Base-by-base conservation (phyloP, 805 yeast species). In the Candida maris region DNA sequence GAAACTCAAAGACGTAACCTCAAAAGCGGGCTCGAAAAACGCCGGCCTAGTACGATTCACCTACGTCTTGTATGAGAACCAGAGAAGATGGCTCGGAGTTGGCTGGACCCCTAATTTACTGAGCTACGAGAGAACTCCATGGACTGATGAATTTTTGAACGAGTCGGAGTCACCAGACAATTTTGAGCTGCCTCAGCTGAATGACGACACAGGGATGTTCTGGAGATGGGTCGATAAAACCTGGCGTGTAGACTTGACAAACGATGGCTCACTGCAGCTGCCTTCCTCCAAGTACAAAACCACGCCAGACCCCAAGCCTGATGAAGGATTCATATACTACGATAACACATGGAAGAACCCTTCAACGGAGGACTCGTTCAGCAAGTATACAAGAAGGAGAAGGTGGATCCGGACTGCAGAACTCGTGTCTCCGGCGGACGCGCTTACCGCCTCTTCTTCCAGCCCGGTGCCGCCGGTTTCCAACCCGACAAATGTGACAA, bases 341-440 rank as follows among this genome's bases (percentile, higher is more conserved):
- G 97, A 91, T 59, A 93, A 88, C 56, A 82, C 95, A 3, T 91
- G 98, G 98, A 85, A 85, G 50, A 79, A 78, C 47, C 96, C 97
- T 13, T 67, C 88, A 1, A 77, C 93, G 1, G 96, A 85, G 38
- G 95, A 89, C 56, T 73, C 93, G 3, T 89, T 79, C 61, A 78
- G 93, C 17, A 88, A 87, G 59, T 91, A 88, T 56, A 91, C 97
- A 4, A 76, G 98, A 60, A 75, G 96, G 56, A 77, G 98, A 66
- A 73, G 97, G 56, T 91, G 98, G 98, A 76, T 91, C 12, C 75
- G 98, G 46, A 86, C 95, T 1, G 98, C 98, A 0, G 95, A 86
- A 58, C 68, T 88, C 47, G 80, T 84, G 6, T 62, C 73, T 4
- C 49, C 61, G 10, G 42, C 48, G 5, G 46, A 46, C 22, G 27